Evolutionary conservation across 306 rosid species (phyloP), one percentile per base, ranked within the genome.

Genomic region (Macrotyloma uniflorum): DNA sequence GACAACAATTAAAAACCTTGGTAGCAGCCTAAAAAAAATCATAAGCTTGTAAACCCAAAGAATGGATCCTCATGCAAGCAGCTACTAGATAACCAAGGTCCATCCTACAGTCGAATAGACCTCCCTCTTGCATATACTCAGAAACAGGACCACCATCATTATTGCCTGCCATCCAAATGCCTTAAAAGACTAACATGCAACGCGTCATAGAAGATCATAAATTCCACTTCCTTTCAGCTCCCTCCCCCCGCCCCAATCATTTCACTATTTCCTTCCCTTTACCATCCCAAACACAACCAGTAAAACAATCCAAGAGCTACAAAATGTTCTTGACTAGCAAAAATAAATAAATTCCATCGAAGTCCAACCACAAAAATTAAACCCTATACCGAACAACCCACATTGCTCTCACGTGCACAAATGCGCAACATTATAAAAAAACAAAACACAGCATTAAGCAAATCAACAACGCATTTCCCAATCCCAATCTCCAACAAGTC

Each of bases 391-490:
- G 59, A 36, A 51, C n/a, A 14, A 47, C 22, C 40, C 77, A 79
- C 79, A 61, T 80, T 76, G 24, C 51, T 35, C 71, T 72, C 30
- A 32, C 5, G 61, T 26, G 54, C 24, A 62, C 71, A 53, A 59
- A 43, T 55, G 62, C 75, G 67, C 59, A 62, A 61, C 26, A 47
- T 58, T 11, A 47, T 24, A 81, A n/a, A 59, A 36, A 28, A 40
- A 28, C 1, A 14, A 65, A 59, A 50, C 61, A 15, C 55, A 64
- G 54, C 16, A 43, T 64, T 63, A 8, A 24, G 30, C 63, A 74
- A 46, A 82, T 71, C 63, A 79, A 53, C 6, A 69, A 26, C 54
- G 45, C 51, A 85, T 24, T 67, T 40, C 35, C 15, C 55, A 55
- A 64, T 49, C 35, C 11, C 66, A 55, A 64, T 55, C 23, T 28